phyloP scores from a whole-genome alignment of 225 moss, liverwort and hornwort genomes.

The Antitrichia curtipendula region DNA sequence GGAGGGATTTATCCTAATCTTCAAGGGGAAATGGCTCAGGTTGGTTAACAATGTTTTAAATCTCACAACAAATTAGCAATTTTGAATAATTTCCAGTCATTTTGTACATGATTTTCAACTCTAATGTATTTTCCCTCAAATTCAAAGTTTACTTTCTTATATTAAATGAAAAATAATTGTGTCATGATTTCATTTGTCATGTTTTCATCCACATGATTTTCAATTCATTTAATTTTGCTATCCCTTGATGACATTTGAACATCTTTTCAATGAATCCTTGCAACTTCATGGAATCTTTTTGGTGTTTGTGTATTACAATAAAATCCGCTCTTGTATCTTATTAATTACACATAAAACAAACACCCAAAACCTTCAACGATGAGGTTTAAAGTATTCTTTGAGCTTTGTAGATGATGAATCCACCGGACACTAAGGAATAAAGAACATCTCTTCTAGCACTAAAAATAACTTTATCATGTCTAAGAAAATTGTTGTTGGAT shows the following conservation, averaged over 20 bases:
- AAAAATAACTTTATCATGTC: too few relatives aligned
- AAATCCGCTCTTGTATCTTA: rapidly evolving
- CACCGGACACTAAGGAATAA: too few relatives aligned
- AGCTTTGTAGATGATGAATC: too few relatives aligned
- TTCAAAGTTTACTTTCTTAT: background rate
- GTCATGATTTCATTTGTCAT: background rate
- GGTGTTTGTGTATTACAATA: background rate
- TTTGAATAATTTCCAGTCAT: rapidly evolving
- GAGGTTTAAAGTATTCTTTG: too few relatives aligned
- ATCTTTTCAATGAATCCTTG: background rate
- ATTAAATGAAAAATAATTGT: background rate
- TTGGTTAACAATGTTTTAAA: background rate
- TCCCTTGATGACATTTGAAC: rapidly evolving
- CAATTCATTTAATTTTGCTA: too few relatives aligned
- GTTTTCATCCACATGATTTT: background rate
- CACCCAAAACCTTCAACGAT: background rate
- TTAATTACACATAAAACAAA: rapidly evolving
- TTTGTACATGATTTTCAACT: background rate
- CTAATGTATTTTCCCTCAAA: rapidly evolving
- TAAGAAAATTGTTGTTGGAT: too few relatives aligned
- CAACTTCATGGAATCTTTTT: rapidly evolving
- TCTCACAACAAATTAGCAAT: background rate
- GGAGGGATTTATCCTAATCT: background rate
- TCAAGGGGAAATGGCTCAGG: background rate
- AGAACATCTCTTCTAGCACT: too few relatives aligned